Evolutionary conservation across 2,329 filamentous ascomycete genomes (phyloP).

Genomic region (Acarospora socialis): DNA sequence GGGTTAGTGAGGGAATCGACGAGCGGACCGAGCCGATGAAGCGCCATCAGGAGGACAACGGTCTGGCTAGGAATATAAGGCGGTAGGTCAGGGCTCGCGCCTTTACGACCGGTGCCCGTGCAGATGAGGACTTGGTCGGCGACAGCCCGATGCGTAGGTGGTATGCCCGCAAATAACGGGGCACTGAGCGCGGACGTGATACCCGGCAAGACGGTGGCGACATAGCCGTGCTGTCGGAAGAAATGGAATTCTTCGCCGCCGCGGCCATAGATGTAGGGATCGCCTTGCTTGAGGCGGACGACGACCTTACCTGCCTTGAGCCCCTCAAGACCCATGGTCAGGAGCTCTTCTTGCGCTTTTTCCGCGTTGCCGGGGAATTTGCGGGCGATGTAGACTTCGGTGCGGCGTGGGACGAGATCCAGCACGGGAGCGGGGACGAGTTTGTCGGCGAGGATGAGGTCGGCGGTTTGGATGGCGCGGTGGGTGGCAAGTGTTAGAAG

Average conservation of each 20-base stretch:
- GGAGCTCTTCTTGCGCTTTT: conserved; percentile 76
- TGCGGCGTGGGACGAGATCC: conserved; percentile 78
- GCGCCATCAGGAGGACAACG: conserved; percentile 86
- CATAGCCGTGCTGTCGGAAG: conserved; percentile 59
- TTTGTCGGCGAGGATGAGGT: conserved; percentile 38
- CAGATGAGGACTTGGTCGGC: conserved; percentile 92
- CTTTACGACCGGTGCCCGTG: conserved; percentile 88
- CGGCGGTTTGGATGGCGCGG: conserved; percentile 33
- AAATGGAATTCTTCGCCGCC: conserved; percentile 86
- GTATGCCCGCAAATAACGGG: conserved; percentile 76
- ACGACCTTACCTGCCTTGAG: conserved; percentile 60
- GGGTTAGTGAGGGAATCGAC: conserved; percentile 50
- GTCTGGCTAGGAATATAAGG: conserved; percentile 64
- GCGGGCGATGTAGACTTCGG: conserved; percentile 77
- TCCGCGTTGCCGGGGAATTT: conserved; percentile 98
- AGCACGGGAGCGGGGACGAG: conserved; percentile 63
- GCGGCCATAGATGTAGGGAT: conserved; percentile 90
- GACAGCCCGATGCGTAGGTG: conserved; percentile 75
- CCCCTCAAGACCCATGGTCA: conserved; percentile 60
- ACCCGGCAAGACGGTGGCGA: conserved; percentile 65
- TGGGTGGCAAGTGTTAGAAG: conserved; percentile 57
- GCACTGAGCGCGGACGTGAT: conserved; percentile 80
- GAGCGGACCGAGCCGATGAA: conserved; percentile 68
- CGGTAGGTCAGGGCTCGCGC: conserved; percentile 66
- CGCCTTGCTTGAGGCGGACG: conserved; percentile 84